Base-by-base conservation (phyloP, 345 rosid species). In the Acer campestre region DNA sequence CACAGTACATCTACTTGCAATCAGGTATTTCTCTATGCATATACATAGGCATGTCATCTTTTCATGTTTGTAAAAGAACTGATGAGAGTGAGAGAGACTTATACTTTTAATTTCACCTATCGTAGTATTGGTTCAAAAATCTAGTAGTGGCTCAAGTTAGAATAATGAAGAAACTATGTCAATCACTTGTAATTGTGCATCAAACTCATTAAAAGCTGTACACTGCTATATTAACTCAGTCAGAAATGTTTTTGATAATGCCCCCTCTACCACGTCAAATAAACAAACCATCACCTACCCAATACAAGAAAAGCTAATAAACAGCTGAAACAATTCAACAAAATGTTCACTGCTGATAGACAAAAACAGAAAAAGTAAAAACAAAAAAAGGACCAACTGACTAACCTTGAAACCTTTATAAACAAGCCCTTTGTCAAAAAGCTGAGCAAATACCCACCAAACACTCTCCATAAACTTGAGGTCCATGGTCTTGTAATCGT, bases 401-500 rank as follows among this genome's bases (percentile, higher is more conserved):
- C 84, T 23, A 74, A 95, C 99, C 98, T 96, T 96, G 83, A 96
- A 94, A 65, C 98, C 98, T 86, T 80, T 94, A 71, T 96, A 96
- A 55, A 94, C 92, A 68, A 94, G 95, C 4, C 88, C 88, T 79
- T 92, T 96, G 20, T 87, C 82, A 68, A 61, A 90, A 76, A 96
- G 95, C 91, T 94, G 88, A 23, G 86, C 78, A 74, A 94, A 94
- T 48, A 92, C 97, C 99, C 99, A 94, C 99, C 98, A 96, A 61
- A 96, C 94, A 73, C 85, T 86, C 80, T 94, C 98, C 99, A 96
- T 96, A 71, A 84, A 96, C 22, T 81, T 83, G 84, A 94, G 75
- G 70, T 96, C 98, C 98, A 96, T 94, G 16, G 98, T 96, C 83
- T 92, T 96, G 64, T 96, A 96, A 73, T 89, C 99, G 61, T 96